These are phyloP conservation scores for Pythium phragmiticola DNA, from an alignment of 352 stramenopile genomes.

Conservation along the genomic window DNA sequence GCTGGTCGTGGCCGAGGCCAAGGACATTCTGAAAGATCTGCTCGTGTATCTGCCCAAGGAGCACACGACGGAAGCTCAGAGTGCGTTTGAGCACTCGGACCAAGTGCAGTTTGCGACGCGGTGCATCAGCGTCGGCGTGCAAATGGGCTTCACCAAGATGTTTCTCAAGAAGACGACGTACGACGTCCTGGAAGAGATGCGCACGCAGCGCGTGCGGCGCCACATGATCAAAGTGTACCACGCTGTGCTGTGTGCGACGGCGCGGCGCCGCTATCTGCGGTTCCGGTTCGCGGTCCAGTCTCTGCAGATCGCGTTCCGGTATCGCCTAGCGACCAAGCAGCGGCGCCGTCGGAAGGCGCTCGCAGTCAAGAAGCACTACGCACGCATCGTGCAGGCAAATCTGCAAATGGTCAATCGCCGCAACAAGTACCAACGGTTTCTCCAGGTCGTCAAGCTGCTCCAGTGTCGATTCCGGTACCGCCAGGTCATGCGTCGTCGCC, in stretches of 20 bases:
- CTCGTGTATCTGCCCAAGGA: slow-evolving; percentile 90
- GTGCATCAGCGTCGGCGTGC: slow-evolving; percentile 65
- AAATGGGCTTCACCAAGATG: slow-evolving; percentile 96
- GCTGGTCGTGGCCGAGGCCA: slow-evolving; percentile 56
- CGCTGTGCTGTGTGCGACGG: slow-evolving; percentile 57
- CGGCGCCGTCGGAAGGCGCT: slow-evolving; percentile 34
- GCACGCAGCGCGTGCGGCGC: slow-evolving; percentile 52
- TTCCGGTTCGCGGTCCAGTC: slow-evolving; percentile 49
- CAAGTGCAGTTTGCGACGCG: slow-evolving; percentile 60
- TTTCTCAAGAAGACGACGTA: slow-evolving; percentile 93
- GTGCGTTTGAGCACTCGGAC: slow-evolving; percentile 66
- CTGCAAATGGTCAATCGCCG: slow-evolving; percentile 54
- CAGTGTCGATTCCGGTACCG: slow-evolving; percentile 74
- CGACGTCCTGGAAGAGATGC: slow-evolving; percentile 90
- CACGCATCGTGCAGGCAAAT: slow-evolving; percentile 50
- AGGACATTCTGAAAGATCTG: slow-evolving; percentile 82
- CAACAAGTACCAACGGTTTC: slow-evolving; percentile 53
- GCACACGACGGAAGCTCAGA: slow-evolving; percentile 75
- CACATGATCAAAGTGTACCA: slow-evolving; percentile 81
- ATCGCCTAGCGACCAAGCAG: slow-evolving; percentile 43
- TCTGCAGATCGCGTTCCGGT: slow-evolving; percentile 62
- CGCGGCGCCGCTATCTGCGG: slow-evolving; percentile 56
- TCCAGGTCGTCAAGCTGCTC: slow-evolving; percentile 54
- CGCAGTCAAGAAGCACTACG: slow-evolving; percentile 40
- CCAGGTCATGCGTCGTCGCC: slow-evolving; percentile 25